Evolutionary conservation across 768 basidiomycete genomes (phyloP), one percentile per base, ranked within the genome.

Genomic region (Exidia glandulosa): DNA sequence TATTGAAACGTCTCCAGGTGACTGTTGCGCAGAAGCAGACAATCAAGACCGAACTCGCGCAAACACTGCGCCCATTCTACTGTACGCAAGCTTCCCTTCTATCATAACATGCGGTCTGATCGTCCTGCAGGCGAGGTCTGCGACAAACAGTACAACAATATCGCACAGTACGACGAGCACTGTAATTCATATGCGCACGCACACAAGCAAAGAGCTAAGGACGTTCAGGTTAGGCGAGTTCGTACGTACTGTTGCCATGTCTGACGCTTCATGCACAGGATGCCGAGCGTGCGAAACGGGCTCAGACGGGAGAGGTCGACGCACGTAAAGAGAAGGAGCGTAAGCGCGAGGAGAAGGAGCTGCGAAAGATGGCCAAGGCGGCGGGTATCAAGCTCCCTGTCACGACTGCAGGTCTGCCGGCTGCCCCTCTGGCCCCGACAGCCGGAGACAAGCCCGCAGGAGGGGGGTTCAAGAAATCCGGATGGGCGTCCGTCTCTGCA

Each of bases 161-260:
- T 92, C 23, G 84, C 88, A 0, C 90, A 90, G 66, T 93, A 88
- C 65, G 90, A 92, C 63, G 90, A 92, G 66, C 90, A 93, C 71
- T 88, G 87, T 58, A 92, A 91, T 66, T 90, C 90, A 6, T 91
- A 90, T 64, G 87, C 88, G 0, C 89, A 91, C 67, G 87, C 89
- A 65, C 90, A 90, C 74, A 90, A 87, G 72, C 85, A 85, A 34
- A 85, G 90, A 56, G 80, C 85, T 69, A 85, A 76, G 64, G 89
- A 91, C 65, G 88, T 91, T 87, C 87, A 90, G 73, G 82, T 83
- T 31, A 83, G 83, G 56, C 81, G 83, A 86, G 12, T 72, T 67
- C 23, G 73, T 65, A 7, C 25, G 27, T 54, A 4, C 9, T 4
- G 7, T 54, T 29, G 6, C 25, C 10, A 10, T 23, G 41, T 6